Evolutionary conservation across 2,329 filamentous ascomycete species (phyloP).

Genomic region (Sporothrix dimorphospora): DNA sequence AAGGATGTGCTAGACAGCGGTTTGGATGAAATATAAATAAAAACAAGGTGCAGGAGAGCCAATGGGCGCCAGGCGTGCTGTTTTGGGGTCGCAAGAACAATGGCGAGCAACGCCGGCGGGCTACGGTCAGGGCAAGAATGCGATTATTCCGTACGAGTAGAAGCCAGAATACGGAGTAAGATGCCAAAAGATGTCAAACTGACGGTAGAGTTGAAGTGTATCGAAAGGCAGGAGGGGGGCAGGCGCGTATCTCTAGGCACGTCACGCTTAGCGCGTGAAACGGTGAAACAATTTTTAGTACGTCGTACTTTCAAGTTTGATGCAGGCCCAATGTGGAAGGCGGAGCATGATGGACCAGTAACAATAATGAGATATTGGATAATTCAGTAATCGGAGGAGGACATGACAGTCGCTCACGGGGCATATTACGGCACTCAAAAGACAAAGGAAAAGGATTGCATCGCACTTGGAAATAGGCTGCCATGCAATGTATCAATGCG

Average conservation of each 20-base stretch:
- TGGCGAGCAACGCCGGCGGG: no score
- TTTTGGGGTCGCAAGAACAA: no score
- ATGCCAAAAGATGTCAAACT: background rate
- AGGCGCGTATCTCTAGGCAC: background rate
- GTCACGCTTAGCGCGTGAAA: constrained; percentile 9
- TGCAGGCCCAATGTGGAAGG: background rate
- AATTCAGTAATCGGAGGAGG: background rate
- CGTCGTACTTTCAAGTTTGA: background rate
- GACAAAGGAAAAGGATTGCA: background rate
- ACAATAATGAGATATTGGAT: background rate
- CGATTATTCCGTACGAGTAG: no score
- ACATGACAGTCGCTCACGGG: background rate
- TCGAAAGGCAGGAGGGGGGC: background rate
- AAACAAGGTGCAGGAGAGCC: no score
- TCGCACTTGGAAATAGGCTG: background rate
- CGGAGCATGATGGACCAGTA: background rate
- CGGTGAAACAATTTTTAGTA: background rate
- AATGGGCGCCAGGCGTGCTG: no score
- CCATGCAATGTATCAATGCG: no score
- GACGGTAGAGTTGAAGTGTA: background rate
- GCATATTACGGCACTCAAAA: background rate
- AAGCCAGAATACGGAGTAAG: no score
- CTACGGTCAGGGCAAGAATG: no score
- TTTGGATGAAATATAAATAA: no score
- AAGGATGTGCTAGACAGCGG: no score